phyloP scores from a whole-genome alignment of 2,329 filamentous ascomycete species.

The Fusarium heterosporum region DNA sequence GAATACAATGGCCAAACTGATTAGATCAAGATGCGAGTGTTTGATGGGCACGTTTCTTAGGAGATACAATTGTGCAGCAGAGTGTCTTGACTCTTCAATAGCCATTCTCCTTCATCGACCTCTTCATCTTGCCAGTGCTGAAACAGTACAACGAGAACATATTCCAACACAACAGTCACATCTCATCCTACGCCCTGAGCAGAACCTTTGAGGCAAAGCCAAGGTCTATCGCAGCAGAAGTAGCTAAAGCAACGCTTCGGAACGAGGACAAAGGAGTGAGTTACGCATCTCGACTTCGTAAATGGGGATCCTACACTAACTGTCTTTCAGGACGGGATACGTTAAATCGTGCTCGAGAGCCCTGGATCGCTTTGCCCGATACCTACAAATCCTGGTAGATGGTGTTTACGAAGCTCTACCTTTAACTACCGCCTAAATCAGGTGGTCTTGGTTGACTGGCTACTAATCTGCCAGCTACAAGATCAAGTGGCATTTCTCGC shows the following conservation, averaged over 20 bases:
- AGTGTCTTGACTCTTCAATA: not conserved
- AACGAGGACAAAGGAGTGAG: not conserved
- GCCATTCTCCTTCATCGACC: not conserved
- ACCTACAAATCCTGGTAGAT: not conserved
- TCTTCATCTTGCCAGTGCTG: not conserved
- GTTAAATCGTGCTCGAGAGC: not conserved
- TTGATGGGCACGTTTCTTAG: not conserved
- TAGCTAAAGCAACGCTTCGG: not conserved
- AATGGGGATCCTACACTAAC: not conserved
- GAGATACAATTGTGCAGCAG: not conserved
- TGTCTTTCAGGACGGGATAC: not conserved
- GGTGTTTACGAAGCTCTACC: not conserved
- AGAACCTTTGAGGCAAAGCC: not conserved
- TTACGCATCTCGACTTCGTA: not conserved
- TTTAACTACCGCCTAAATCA: too few relatives aligned
- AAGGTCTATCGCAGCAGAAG: not conserved
- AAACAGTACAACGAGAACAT: not conserved
- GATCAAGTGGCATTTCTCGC: constrained; percentile 19
- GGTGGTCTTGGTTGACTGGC: not conserved
- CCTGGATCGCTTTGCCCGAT: not conserved
- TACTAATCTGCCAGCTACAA: not conserved
- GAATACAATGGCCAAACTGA: constrained; percentile 1
- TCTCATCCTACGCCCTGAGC: not conserved
- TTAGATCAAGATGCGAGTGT: not conserved
- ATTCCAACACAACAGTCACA: not conserved